phyloP scores from a whole-genome alignment of 768 basidiomycete genomes.

The Xerocomus potaroensis region DNA sequence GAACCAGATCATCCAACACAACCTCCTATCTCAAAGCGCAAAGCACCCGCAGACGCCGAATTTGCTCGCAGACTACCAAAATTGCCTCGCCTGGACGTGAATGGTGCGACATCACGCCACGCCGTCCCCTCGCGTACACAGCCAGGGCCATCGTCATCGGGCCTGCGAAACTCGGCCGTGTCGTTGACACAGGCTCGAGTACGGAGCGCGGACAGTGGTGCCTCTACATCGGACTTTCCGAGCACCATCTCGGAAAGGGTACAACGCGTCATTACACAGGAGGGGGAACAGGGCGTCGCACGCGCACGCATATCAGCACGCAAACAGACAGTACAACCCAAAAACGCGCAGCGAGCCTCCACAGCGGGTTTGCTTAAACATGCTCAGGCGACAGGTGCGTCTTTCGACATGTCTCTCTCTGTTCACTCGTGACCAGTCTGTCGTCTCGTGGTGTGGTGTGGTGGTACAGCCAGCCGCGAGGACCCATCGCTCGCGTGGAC shows the following conservation, averaged over 20 bases:
- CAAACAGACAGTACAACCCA: constrained; percentile 9
- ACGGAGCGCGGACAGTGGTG: neutral
- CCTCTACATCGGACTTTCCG: constrained; percentile 18
- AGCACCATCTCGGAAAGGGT: constrained; percentile 16
- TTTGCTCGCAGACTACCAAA: constrained; percentile 16
- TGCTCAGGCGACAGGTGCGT: constrained; percentile 23
- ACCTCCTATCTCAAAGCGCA: constrained; percentile 25
- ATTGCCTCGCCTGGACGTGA: constrained; percentile 15
- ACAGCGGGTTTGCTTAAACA: constrained; percentile 9
- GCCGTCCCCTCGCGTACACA: constrained; percentile 9
- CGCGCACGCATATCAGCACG: constrained; percentile 6
- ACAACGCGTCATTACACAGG: neutral
- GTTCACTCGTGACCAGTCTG: too few species aligned
- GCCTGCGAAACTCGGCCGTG: neutral
- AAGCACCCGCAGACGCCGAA: constrained; percentile 11
- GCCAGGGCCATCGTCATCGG: neutral
- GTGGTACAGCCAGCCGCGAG: neutral
- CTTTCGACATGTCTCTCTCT: neutral
- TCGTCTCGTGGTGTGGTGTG: neutral
- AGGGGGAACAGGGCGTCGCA: neutral
- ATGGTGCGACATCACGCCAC: neutral
- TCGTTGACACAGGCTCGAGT: neutral
- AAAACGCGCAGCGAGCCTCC: constrained; percentile 8
- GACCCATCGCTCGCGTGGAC: constrained; percentile 16
- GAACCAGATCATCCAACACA: neutral